Conservation (phyloP, 1,139 yeast species). For the Taphrina pruni region DNA sequence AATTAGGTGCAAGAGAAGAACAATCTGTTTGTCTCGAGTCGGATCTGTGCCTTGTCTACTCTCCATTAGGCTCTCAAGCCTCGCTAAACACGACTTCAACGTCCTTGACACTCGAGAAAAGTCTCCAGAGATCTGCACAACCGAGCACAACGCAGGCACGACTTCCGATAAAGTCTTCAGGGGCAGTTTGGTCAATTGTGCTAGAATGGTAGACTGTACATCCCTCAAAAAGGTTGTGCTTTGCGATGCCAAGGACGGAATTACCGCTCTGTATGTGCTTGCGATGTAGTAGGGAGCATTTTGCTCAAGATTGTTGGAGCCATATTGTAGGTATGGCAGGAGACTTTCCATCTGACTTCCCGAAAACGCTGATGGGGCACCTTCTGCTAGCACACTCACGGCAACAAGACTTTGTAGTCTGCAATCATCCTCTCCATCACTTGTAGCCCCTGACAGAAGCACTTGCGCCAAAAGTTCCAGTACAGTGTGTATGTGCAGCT, state of each 20-base stretch:
- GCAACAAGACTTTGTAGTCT: conserved; percentile 21
- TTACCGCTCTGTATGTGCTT: conserved; percentile 60
- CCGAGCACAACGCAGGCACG: conserved; percentile 67
- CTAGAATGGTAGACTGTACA: conserved; percentile 61
- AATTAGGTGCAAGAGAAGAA: conserved; percentile 65
- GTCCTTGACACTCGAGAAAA: conserved; percentile 64
- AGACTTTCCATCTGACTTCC: conserved; percentile 34
- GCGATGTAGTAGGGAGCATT: conserved; percentile 58
- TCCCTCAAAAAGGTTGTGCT: conserved; percentile 60
- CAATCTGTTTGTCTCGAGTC: conserved; percentile 57
- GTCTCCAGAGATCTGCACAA: conserved; percentile 59
- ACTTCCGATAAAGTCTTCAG: conserved; percentile 66
- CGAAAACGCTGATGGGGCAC: conserved; percentile 28
- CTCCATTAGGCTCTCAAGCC: conserved; percentile 13
- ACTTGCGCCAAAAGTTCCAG: conserved; percentile 12
- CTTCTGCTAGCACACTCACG: conserved; percentile 15
- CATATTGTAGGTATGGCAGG: conserved; percentile 33
- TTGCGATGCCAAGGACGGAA: conserved; percentile 57
- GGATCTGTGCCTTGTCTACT: conserved; percentile 36
- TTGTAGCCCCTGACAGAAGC: conserved; percentile 3
- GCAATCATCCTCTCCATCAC: neutral
- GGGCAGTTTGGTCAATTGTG: conserved; percentile 62
- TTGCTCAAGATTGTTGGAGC: conserved; percentile 49
- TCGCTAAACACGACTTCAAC: conserved; percentile 59
- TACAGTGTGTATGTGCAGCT: neutral